phyloP scores from a whole-genome alignment of 768 basidiomycete species.

The Zangia roseola region DNA sequence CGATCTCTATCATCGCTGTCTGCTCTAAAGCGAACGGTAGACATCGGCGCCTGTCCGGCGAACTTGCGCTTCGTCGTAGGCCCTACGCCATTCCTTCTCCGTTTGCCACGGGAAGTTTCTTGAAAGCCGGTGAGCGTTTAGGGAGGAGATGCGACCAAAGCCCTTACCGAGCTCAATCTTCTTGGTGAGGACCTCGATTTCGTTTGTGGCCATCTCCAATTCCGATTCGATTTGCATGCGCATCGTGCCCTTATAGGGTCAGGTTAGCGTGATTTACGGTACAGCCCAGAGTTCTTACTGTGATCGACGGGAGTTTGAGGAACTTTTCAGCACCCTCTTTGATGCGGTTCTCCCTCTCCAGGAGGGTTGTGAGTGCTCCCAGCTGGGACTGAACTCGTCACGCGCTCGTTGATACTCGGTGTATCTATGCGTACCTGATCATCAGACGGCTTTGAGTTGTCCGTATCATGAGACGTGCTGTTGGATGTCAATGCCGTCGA shows the following conservation, averaged over 20 bases:
- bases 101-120: conserved; percentile 31
- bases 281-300: conserved; percentile 34
- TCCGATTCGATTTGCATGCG: conserved; percentile 74
- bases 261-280: conserved; percentile 9
- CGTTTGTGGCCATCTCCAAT: conserved; percentile 68
- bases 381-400: conserved; percentile 44
- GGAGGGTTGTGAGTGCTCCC: conserved; percentile 60
- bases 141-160: background rate
- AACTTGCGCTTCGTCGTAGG: conserved; percentile 32
- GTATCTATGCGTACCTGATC: conserved; percentile 28
- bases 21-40: conserved; percentile 27
- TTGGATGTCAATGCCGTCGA: conserved; percentile 27
- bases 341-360: conserved; percentile 77
- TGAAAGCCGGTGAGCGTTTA: background rate
- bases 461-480: conserved; percentile 24
- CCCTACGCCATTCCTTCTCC: conserved; percentile 29
- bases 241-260: conserved; percentile 50
- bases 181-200: conserved; percentile 62
- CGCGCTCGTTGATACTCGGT: background rate
- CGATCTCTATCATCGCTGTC: conserved; percentile 37
- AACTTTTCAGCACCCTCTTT: conserved; percentile 93
- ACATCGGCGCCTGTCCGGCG: conserved; percentile 32
- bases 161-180: conserved; percentile 47
- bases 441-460: conserved; percentile 20
- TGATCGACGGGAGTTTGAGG: conserved; percentile 63